A percentile compares a stretch with the other conserved stretches of the same genome.
Evolutionary conservation across 2,329 filamentous ascomycete species (phyloP).

Genomic region (Gaeumannomyces sp.): DNA sequence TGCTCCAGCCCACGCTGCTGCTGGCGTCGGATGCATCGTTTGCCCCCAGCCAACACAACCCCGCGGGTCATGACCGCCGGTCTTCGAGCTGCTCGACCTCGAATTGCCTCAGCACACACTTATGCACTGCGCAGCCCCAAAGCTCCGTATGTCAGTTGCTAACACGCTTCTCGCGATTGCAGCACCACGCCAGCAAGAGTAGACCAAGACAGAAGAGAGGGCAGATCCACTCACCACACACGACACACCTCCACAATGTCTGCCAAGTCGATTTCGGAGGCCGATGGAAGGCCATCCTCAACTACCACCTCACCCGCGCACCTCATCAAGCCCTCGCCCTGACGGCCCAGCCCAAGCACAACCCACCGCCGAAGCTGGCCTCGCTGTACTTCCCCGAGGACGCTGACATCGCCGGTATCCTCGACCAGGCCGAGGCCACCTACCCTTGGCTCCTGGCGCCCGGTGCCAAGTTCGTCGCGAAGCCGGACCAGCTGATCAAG

Average conservation of each 20-base stretch:
- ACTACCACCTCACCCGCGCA: conserved; percentile 98
- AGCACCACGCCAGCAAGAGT: not conserved
- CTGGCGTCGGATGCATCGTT: not conserved
- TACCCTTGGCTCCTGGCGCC: conserved; percentile 89
- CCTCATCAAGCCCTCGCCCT: conserved; percentile 99
- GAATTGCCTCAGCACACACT: not conserved
- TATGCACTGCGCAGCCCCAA: not conserved
- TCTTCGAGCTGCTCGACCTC: not conserved
- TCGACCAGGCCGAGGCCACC: conserved; percentile 91
- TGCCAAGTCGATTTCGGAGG: conserved; percentile 96
- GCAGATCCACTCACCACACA: not conserved
- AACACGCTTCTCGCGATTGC: not conserved
- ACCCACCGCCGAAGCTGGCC: conserved; percentile 83
- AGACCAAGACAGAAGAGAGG: not conserved
- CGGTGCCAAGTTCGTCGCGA: conserved; percentile 91
- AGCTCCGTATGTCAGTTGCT: not conserved
- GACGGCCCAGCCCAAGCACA: conserved; percentile 77
- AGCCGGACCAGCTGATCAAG: conserved; percentile 99
- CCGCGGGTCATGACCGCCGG: not conserved
- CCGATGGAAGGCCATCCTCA: conserved; percentile 99
- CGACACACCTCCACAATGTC: conserved; percentile 56
- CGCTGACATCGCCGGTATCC: conserved; percentile 71
- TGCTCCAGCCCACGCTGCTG: not conserved
- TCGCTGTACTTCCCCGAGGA: conserved; percentile 91
- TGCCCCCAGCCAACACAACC: not conserved